Base-by-base conservation (phyloP, 306 rosid genomes). In the Chamaecrista fasciculata region DNA sequence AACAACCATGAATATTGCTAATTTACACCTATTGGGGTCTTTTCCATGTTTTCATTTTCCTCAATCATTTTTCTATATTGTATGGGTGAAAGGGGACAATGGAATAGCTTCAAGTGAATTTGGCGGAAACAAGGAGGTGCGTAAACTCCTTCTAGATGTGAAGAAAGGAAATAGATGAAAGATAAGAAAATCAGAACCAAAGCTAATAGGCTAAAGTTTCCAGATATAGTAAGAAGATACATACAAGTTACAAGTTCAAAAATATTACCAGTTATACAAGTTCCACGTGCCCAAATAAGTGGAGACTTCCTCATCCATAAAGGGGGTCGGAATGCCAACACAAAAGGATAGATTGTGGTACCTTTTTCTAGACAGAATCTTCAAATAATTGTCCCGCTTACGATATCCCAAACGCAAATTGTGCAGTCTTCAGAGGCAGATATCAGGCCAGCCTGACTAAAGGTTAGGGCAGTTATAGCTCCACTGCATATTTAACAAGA, bases 391-490 rank as follows among this genome's bases (percentile, higher is more conserved):
- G 53, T 29, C 78, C 57, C 16, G 36, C n/a, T 73, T 36, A 53
- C 53, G 59, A 74, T 78, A 74, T 91, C 81, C 97, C 97, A 86
- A 1, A 81, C 29, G 78, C 84, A 83, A 21, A 91, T 78, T 18
- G 87, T 81, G 78, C 87, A 42, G 37, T 91, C 96, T 74, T 84
- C 87, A 6, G 93, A 84, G 33, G 91, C 84, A 14, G 96, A 91
- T 47, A 88, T 62, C 60, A 91, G 69, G 72, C 80, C 62, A n/a
- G 70, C 40, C n/a, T 59, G 77, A 71, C 83, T 60, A 53, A 77
- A 76, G 36, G 84, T 69, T 71, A 91, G 62, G 42, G 86, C 80
- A 72, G 89, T 84, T 48, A 91, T 77, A 58, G 89, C 78, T 74
- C 83, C 89, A 36, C 97, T 91, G 77, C 82, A 85, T 10, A 19